Percentiles rank a stretch among this genome's conserved stretches.
phyloP scores from a whole-genome alignment of 257 asterid species.

The Ophiorrhiza pumila region DNA sequence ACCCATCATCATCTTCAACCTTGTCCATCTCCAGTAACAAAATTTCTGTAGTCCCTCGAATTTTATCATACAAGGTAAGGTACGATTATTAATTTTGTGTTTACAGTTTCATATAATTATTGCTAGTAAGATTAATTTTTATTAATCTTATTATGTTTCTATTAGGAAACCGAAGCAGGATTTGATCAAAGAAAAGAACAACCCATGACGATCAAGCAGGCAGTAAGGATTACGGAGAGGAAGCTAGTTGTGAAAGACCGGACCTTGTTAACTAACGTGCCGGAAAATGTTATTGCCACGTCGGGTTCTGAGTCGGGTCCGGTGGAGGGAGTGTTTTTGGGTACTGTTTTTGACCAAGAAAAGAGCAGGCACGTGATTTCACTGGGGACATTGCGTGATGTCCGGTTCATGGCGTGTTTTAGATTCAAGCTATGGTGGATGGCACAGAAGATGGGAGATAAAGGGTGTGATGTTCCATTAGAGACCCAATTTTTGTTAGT shows the following conservation, averaged over 20 bases:
- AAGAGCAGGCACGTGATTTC: constrained; percentile 35
- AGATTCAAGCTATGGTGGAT: constrained; percentile 93
- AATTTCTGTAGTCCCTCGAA: constrained; percentile 1
- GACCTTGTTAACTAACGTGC: constrained; percentile 33
- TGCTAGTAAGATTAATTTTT: not conserved
- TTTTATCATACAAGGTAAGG: constrained; percentile 20
- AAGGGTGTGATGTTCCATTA: constrained; percentile 65
- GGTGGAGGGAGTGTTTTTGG: constrained; percentile 39
- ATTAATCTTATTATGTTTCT: not conserved
- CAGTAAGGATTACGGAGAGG: constrained; percentile 26
- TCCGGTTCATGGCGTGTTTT: constrained; percentile 72
- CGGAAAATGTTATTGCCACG: constrained; percentile 33
- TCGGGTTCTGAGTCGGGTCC: constrained; percentile 35
- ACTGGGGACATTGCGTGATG: constrained; percentile 40
- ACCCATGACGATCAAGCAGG: constrained; percentile 35
- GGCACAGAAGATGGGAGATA: constrained; percentile 86
- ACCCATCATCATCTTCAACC: not conserved
- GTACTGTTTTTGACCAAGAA: constrained; percentile 31
- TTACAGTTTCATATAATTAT: not conserved
- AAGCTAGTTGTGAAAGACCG: constrained; percentile 33
- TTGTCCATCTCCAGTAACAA: not conserved
- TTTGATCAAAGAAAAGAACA: constrained; percentile 16
- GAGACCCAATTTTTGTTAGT: constrained; percentile 74
- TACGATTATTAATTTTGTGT: not conserved
- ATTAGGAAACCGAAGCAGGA: constrained; percentile 21